Base-by-base conservation (phyloP, 495 filamentous ascomycete species). In the Tuber umbilicatum region DNA sequence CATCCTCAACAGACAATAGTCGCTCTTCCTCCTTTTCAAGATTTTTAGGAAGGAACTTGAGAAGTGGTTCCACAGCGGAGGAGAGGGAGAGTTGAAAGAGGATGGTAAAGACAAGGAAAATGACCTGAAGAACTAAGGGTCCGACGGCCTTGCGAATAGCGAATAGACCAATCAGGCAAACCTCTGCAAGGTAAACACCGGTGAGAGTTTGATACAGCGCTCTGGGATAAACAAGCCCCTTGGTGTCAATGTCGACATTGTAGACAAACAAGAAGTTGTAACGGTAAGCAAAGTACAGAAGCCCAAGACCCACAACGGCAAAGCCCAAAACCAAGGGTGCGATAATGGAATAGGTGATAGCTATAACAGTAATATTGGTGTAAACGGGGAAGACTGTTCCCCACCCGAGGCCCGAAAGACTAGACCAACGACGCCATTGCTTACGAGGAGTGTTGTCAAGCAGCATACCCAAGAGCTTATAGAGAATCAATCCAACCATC, bases 211-310 rank as follows among this genome's bases (percentile, higher is more conserved):
- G 95, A 83, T 97, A 94, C 76, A 99, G 85, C n/a, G 92, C 95
- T 47, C 90, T 89, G 6, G 92, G 90, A 82, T 97, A 99, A 76
- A 91, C 89, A 47, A 92, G 89, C 73, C 95, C 95, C 78, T 96
- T 93, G 39, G 95, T 97, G 84, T 99, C 94, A 82, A 97, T 91
- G 71, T 86, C 76, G 41, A 91, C 88, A 80, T 96, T 92, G 71
- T 90, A 93, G 70, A 97, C 93, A 84, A 96, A 99, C 69, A 99
- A 87, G 80, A 98, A 83, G 82, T 99, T 97, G 87, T 99, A 98
- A 7, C 93, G 89, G 88, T 92, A 97, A 73, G 95, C 94, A 69
- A 97, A 86, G 84, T 97, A 97, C 85, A 99, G 93, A 73, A 97
- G 86, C 73, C 87, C 90, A 74, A 98, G 86, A 74, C 92, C 94